These are phyloP conservation scores for Cyberlindnera maclurae DNA, from an alignment of 805 yeast genomes.

Conservation along the genomic window DNA sequence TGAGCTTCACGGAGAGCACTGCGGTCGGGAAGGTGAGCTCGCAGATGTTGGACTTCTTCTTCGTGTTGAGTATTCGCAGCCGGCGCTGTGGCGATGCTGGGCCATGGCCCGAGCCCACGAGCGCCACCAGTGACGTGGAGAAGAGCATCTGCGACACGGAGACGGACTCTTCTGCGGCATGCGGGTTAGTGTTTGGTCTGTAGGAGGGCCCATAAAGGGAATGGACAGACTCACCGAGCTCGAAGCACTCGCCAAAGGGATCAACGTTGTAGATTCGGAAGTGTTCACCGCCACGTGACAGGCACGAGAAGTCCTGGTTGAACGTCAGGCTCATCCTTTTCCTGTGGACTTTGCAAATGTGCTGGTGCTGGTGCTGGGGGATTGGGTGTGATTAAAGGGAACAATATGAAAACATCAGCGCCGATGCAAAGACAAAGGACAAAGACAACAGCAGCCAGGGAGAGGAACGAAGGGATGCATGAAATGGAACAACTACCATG, in stretches of 20 bases:
- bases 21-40: slow-evolving; percentile 81
- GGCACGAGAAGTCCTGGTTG: slow-evolving; percentile 81
- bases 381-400: too few relatives aligned
- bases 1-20: slow-evolving; percentile 66
- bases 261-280: slow-evolving; percentile 81
- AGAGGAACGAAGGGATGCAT: too few relatives aligned
- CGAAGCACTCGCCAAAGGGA: slow-evolving; percentile 72
- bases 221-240: slow-evolving; percentile 26
- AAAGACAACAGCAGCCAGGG: not conserved
- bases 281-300: slow-evolving; percentile 62
- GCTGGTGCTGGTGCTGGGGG: too few relatives aligned
- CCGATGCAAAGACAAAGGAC: too few relatives aligned
- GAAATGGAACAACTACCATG: too few relatives aligned
- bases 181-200: not conserved
- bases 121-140: slow-evolving; percentile 77
- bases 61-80: slow-evolving; percentile 62
- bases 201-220: too few relatives aligned
- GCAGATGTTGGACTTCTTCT: slow-evolving; percentile 67
- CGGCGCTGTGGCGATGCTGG: slow-evolving; percentile 54
- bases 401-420: too few relatives aligned
- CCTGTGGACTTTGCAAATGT: too few relatives aligned
- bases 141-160: slow-evolving; percentile 83
- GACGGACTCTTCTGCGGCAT: slow-evolving; percentile 27
- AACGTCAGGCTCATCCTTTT: slow-evolving; percentile 6
- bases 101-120: slow-evolving; percentile 72